Conservation (phyloP, 495 filamentous ascomycete species). For the Xeromyces bisporus region DNA sequence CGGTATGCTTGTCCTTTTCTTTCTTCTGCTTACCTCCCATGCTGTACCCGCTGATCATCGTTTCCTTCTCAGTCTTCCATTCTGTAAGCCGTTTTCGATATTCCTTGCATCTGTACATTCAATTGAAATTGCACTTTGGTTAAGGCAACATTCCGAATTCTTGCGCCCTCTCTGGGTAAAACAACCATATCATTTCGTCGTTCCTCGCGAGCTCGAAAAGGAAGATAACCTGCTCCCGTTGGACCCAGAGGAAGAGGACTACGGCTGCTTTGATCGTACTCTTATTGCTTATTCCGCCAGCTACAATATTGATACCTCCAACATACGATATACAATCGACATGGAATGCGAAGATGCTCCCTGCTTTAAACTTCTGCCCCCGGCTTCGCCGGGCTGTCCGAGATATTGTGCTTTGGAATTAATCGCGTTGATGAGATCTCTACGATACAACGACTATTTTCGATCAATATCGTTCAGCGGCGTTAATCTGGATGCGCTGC, state of each 20-base stretch:
- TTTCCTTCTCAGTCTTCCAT: constrained; percentile 37
- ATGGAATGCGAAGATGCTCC: constrained; percentile 64
- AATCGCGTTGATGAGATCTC: constrained; percentile 66
- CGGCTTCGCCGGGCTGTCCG: constrained; percentile 33
- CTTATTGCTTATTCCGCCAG: constrained; percentile 73
- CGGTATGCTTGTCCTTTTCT: constrained; percentile 30
- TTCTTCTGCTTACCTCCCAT: neutral
- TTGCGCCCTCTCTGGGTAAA: constrained; percentile 74
- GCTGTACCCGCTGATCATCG: neutral
- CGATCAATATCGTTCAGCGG: constrained; percentile 66
- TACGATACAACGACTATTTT: constrained; percentile 89
- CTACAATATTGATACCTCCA: constrained; percentile 54
- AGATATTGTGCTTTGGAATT: constrained; percentile 60
- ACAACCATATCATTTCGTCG: constrained; percentile 45
- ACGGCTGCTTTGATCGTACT: constrained; percentile 65
- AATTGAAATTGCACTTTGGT: constrained; percentile 54
- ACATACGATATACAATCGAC: constrained; percentile 62
- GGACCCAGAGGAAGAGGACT: constrained; percentile 46
- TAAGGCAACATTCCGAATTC: constrained; percentile 57
- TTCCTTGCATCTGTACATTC: constrained; percentile 68
- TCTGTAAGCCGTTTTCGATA: constrained; percentile 42
- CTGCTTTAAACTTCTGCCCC: constrained; percentile 62
- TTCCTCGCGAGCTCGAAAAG: constrained; percentile 42
- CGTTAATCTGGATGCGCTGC: constrained; percentile 51
- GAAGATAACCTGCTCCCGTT: constrained; percentile 40